Conservation (phyloP, 768 basidiomycete species). For the Leccinum truebloodii region DNA sequence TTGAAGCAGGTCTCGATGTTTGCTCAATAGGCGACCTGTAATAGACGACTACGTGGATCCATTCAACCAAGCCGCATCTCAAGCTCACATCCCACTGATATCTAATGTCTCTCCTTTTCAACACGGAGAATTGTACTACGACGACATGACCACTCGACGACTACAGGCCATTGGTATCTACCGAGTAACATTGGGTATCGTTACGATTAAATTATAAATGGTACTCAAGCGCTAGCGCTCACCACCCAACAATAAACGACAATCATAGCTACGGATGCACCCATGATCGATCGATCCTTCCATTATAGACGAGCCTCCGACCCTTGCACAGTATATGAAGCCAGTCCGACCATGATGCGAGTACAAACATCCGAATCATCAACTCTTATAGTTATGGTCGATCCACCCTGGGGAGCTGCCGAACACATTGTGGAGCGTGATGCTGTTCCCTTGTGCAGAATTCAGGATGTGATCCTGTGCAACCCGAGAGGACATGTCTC, state of each 20-base stretch:
- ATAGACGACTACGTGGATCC: conserved; percentile 48
- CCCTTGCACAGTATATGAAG: neutral
- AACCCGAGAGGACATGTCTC: neutral
- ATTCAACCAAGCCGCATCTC: conserved; percentile 53
- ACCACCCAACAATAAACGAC: neutral
- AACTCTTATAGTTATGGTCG: neutral
- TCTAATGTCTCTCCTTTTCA: conserved; percentile 80
- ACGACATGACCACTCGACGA: too few species aligned
- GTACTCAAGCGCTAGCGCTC: too few species aligned
- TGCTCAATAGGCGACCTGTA: conserved; percentile 67
- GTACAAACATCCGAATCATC: neutral
- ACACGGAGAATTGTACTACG: conserved; percentile 46
- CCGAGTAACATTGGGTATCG: too few species aligned
- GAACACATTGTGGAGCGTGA: neutral
- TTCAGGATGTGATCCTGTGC: neutral
- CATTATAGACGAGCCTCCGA: neutral
- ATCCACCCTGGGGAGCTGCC: neutral
- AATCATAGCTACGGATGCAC: neutral
- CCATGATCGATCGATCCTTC: neutral
- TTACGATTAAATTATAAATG: too few species aligned
- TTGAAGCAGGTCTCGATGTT: conserved; percentile 32
- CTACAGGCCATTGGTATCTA: too few species aligned
- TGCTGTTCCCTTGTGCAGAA: neutral
- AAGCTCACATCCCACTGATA: conserved; percentile 75
- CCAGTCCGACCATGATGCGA: neutral